Conservation (phyloP, 2,329 filamentous ascomycete species). For the Neofusicoccum ribis region DNA sequence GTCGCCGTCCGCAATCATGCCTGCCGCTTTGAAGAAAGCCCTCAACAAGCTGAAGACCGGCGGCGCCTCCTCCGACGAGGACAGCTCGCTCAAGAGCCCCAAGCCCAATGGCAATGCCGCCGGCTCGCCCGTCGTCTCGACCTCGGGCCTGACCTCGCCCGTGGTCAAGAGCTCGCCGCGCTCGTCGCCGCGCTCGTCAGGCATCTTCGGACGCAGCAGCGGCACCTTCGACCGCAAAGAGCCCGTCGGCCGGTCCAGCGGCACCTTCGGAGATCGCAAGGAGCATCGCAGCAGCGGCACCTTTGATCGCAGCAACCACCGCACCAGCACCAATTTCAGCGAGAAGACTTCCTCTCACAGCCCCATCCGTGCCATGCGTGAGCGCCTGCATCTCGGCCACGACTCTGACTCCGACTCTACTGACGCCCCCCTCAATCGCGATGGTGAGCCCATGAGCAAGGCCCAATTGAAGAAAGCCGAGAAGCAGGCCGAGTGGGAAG, state of each 20-base stretch:
- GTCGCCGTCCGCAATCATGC: conserved; percentile 25
- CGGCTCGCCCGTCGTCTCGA: conserved; percentile 17
- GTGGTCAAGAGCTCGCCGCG: conserved; percentile 1
- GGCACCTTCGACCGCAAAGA: conserved; percentile 29
- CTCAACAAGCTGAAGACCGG: conserved; percentile 45
- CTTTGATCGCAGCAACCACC: conserved; percentile 20
- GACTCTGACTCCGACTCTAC: conserved; percentile 34
- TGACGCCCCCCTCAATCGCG: conserved; percentile 47
- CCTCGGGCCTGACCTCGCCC: conserved; percentile 28
- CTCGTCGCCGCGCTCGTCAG: conserved; percentile 30
- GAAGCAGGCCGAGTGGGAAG: conserved; percentile 46
- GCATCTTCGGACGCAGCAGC: conserved; percentile 35
- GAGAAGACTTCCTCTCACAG: conserved; percentile 27
- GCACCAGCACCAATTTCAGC: conserved; percentile 23
- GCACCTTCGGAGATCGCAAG: conserved; percentile 29
- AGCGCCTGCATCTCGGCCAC: conserved; percentile 41
- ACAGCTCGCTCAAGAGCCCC: conserved; percentile 31
- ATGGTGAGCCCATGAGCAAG: conserved; percentile 51
- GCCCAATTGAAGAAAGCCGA: conserved; percentile 53
- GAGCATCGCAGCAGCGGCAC: conserved; percentile 25
- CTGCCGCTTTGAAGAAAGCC: conserved; percentile 47
- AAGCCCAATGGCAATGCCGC: conserved; percentile 28
- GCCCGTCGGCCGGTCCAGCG: conserved; percentile 34
- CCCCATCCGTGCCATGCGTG: conserved; percentile 42
- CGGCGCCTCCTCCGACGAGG: conserved; percentile 34